These are phyloP conservation scores for Letharia columbiana DNA, from an alignment of 495 filamentous ascomycete species.

Conservation along the genomic window DNA sequence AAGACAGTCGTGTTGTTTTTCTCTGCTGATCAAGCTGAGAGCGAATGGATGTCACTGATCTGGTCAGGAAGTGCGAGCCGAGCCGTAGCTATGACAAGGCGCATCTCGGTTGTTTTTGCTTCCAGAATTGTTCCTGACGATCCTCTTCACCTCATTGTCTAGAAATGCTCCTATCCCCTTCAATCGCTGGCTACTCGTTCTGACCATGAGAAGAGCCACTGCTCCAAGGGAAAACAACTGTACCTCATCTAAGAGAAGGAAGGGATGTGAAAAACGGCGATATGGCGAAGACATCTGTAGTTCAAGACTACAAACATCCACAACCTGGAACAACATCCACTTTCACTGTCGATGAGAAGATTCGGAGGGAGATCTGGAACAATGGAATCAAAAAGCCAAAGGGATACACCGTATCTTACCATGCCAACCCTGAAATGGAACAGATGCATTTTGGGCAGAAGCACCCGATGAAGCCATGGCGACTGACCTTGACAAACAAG, in stretches of 20 bases:
- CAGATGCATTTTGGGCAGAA: slow-evolving; percentile 89
- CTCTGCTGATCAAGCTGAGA: slow-evolving; percentile 1
- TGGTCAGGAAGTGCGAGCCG: not conserved
- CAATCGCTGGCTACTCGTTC: not conserved
- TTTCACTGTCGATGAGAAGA: slow-evolving; percentile 54
- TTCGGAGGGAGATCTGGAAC: slow-evolving; percentile 56
- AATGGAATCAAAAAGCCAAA: slow-evolving; percentile 69
- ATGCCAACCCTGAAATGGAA: slow-evolving; percentile 92
- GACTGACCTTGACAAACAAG: slow-evolving; percentile 87
- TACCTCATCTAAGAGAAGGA: not conserved
- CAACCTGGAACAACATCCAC: slow-evolving; percentile 47
- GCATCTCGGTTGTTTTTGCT: slow-evolving; percentile 5
- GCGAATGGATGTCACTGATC: not conserved
- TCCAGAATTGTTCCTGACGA: not conserved
- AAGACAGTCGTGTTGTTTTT: slow-evolving; percentile 1
- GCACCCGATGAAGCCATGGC: slow-evolving; percentile 99
- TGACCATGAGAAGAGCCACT: slow-evolving; percentile 4
- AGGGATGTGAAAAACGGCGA: not conserved
- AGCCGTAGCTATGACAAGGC: slow-evolving; percentile 3
- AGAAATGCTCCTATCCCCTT: not conserved
- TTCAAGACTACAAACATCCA: slow-evolving; percentile 61
- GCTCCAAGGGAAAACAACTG: not conserved
- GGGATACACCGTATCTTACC: slow-evolving; percentile 92
- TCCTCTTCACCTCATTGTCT: not conserved
- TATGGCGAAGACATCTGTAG: slow-evolving; percentile 37